Conservation (phyloP, 2,329 filamentous ascomycete species). For the Teratosphaeria zuluensis region DNA sequence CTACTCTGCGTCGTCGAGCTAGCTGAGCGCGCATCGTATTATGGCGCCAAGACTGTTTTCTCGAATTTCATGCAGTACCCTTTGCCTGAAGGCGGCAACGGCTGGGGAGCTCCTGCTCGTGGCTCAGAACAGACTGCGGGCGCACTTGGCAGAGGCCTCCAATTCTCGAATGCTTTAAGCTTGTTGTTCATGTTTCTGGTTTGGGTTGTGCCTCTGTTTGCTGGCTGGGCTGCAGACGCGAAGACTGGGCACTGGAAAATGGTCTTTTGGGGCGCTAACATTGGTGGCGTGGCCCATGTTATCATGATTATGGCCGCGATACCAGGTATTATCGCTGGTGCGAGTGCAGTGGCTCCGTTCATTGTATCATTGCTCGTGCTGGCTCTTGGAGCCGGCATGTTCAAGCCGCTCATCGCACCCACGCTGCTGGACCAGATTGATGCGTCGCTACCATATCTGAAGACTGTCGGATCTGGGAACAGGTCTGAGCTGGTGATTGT, state of each 20-base stretch:
- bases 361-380: constrained; percentile 49
- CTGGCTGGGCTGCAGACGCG: constrained; percentile 13
- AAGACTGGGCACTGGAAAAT: constrained; percentile 11
- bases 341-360: constrained; percentile 9
- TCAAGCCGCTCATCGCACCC: constrained; percentile 64
- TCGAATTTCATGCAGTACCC: constrained; percentile 54
- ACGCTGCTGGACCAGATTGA: constrained; percentile 38
- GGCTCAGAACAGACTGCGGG: constrained; percentile 37
- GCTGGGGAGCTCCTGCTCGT: constrained; percentile 23
- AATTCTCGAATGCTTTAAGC: constrained; percentile 42
- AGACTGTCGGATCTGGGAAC: constrained; percentile 25
- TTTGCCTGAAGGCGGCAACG: constrained; percentile 38
- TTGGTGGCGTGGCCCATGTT: constrained; percentile 11
- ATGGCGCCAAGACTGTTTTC: constrained; percentile 44
- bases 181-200: constrained; percentile 49
- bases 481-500: constrained; percentile 32
- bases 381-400: constrained; percentile 62
- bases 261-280: constrained; percentile 11
- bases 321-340: constrained; percentile 7
- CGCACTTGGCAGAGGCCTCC: constrained; percentile 49
- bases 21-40: constrained; percentile 52
- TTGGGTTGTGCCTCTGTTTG: constrained; percentile 40
- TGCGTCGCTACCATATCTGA: constrained; percentile 29
- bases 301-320: constrained; percentile 10
- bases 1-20: constrained; percentile 51